phyloP scores from a whole-genome alignment of 768 basidiomycete genomes.

The Rhodotorula sphaerocarpa region DNA sequence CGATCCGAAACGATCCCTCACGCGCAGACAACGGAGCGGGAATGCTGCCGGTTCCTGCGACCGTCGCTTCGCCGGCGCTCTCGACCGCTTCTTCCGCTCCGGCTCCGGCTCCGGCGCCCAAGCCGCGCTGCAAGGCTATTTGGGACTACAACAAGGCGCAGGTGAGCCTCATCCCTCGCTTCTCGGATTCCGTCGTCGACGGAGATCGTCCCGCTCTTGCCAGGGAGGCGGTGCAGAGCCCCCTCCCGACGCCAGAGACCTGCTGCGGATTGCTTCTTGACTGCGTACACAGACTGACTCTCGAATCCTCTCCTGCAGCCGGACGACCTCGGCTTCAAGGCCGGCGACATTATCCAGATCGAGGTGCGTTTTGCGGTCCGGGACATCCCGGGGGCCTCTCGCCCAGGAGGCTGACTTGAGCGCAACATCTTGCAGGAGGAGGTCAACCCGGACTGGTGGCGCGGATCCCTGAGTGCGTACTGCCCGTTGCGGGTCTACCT shows the following conservation, averaged over 20 bases:
- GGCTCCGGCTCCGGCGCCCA: not conserved
- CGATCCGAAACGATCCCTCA: not conserved
- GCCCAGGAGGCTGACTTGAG: too few species aligned
- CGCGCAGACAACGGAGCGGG: conserved; percentile 6
- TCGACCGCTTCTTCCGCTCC: too few species aligned
- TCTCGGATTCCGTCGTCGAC: not conserved
- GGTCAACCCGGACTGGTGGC: conserved; percentile 83
- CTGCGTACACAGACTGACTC: not conserved
- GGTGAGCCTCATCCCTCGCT: not conserved
- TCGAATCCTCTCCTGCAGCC: conserved; percentile 10
- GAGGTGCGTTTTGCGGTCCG: conserved; percentile 38
- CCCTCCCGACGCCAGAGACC: too few species aligned
- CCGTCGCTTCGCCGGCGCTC: too few species aligned
- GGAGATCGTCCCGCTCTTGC: not conserved
- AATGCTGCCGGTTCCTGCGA: too few species aligned
- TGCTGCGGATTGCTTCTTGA: not conserved
- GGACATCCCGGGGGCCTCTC: too few species aligned
- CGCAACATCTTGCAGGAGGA: conserved; percentile 49
- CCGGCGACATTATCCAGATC: conserved; percentile 70
- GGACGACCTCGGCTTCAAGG: conserved; percentile 65
- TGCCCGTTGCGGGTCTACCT: not conserved
- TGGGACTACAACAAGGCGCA: conserved; percentile 15
- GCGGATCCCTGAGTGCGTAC: conserved; percentile 46
- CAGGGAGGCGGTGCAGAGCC: not conserved
- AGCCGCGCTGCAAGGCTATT: conserved; percentile 5